phyloP scores from a whole-genome alignment of 1,139 yeast genomes.

The Eremothecium gossypii region DNA sequence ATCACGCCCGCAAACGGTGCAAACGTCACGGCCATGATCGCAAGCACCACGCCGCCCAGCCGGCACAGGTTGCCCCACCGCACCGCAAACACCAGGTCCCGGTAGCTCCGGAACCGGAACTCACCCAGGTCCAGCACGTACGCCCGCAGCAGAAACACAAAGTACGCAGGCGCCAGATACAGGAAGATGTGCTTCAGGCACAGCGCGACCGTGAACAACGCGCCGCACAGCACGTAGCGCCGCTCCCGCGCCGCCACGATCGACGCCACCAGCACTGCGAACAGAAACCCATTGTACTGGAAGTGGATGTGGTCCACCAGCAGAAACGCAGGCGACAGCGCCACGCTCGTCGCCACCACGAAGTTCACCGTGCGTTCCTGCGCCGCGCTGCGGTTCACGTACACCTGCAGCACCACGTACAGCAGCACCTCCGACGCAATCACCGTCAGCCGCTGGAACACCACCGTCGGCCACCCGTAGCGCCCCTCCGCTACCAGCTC shows the following conservation, averaged over 20 bases:
- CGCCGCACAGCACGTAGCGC: conserved; percentile 55
- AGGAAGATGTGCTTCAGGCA: conserved; percentile 93
- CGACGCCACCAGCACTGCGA: conserved; percentile 69
- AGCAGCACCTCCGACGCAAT: conserved; percentile 66
- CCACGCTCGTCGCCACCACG: conserved; percentile 75
- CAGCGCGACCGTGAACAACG: conserved; percentile 62
- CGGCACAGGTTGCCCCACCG: conserved; percentile 52
- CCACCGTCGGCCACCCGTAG: conserved; percentile 69
- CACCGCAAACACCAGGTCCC: conserved; percentile 35
- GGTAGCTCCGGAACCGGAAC: conserved; percentile 27
- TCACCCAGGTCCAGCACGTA: conserved; percentile 39
- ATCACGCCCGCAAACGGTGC: conserved; percentile 68
- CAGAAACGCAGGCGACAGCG: conserved; percentile 79
- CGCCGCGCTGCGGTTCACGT: conserved; percentile 42
- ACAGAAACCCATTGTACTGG: conserved; percentile 90
- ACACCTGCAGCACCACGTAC: conserved; percentile 64
- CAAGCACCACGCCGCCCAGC: conserved; percentile 57
- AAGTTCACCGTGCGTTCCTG: conserved; percentile 40
- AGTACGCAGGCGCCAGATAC: conserved; percentile 91
- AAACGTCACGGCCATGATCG: conserved; percentile 61
- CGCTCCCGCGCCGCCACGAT: conserved; percentile 60
- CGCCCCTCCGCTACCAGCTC: conserved; percentile 56
- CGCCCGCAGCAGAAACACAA: conserved; percentile 63
- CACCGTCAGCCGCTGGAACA: conserved; percentile 77
- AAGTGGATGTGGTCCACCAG: conserved; percentile 90